A percentile compares a stretch with the other conserved stretches of the same genome.
phyloP scores from a whole-genome alignment of 768 basidiomycete genomes.

The Lyophyllum shimeji region DNA sequence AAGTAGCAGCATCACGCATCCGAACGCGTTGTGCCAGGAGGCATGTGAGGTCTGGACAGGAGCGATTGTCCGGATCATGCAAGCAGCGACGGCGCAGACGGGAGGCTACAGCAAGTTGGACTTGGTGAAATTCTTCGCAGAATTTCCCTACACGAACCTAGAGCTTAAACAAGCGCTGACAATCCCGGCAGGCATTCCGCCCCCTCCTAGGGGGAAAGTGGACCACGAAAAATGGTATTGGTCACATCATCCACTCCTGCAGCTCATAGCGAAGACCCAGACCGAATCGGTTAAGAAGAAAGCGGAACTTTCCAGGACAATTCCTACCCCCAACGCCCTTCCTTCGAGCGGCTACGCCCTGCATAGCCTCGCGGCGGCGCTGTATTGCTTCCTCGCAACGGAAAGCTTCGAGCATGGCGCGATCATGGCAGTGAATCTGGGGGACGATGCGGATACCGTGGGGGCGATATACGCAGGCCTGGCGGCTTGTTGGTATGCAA shows the following conservation, averaged over 20 bases:
- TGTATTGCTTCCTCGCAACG: conserved; percentile 46
- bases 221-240: conserved; percentile 34
- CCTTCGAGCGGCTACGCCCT: conserved; percentile 41
- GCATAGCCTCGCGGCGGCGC: conserved; percentile 38
- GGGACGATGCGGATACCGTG: conserved; percentile 44
- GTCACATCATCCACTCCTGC: conserved; percentile 37
- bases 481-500: conserved; percentile 43
- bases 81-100: conserved; percentile 19
- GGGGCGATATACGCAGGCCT: conserved; percentile 47
- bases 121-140: conserved; percentile 35
- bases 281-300: not conserved
- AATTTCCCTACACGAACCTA: conserved; percentile 34
- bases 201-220: conserved; percentile 15
- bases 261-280: conserved; percentile 29
- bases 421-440: conserved; percentile 43
- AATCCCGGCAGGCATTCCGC: conserved; percentile 22
- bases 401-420: conserved; percentile 44
- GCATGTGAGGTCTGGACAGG: conserved; percentile 42
- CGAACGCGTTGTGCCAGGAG: conserved; percentile 38
- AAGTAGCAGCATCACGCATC: conserved; percentile 44
- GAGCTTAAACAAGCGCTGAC: conserved; percentile 31
- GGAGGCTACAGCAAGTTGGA: conserved; percentile 35
- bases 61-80: conserved; percentile 33
- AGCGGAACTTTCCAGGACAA: conserved; percentile 21
- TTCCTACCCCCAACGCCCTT: conserved; percentile 30